phyloP scores from a whole-genome alignment of 2,329 filamentous ascomycete genomes.

The Metarhizium rileyi region DNA sequence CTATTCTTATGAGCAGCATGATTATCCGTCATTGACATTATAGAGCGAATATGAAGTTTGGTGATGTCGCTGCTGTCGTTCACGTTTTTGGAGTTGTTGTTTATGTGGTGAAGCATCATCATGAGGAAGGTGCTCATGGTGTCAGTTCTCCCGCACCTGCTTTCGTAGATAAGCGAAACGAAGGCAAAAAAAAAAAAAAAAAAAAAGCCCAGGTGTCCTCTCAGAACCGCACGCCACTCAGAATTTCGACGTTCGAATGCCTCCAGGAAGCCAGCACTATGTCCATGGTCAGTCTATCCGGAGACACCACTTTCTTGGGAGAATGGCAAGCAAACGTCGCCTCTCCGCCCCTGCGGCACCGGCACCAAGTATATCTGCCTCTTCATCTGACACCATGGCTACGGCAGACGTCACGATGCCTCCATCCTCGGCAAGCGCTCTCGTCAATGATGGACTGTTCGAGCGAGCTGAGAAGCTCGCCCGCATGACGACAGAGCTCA shows the following conservation, averaged over 20 bases:
- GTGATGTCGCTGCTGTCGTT: neutral
- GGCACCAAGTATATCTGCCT: neutral
- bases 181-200: too few species aligned
- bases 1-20: too few species aligned
- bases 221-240: too few species aligned
- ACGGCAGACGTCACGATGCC: neutral
- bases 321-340: conserved; percentile 4
- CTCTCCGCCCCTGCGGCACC: conserved; percentile 6
- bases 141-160: neutral
- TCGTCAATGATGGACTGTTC: conserved; percentile 8
- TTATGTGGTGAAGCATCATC: neutral
- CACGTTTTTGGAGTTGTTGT: neutral
- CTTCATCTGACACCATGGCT: neutral
- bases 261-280: neutral
- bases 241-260: neutral
- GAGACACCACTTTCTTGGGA: neutral
- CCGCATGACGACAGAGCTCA: conserved; percentile 27
- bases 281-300: neutral
- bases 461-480: conserved; percentile 24
- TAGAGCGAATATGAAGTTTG: neutral
- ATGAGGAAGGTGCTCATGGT: neutral
- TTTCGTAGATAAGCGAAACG: neutral
- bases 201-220: too few species aligned
- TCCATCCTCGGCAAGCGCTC: neutral
- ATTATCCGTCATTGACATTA: neutral